Percentiles rank a stretch among this genome's conserved stretches.
Evolutionary conservation across 2,329 filamentous ascomycete species (phyloP).

Genomic region (Coniochaeta hoffmannii): DNA sequence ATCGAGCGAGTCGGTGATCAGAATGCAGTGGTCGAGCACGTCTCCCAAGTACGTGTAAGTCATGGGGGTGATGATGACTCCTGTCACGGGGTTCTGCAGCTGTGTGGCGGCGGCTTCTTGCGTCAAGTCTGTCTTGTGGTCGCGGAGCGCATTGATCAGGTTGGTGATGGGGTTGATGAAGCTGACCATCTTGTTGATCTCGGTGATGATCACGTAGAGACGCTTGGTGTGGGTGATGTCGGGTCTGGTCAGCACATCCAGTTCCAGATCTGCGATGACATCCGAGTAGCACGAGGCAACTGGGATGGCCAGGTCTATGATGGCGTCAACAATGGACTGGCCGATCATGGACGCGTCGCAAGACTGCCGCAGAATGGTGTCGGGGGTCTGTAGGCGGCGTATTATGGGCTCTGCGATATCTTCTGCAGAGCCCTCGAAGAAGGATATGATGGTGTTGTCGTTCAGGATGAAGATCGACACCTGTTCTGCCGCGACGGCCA

Average conservation of each 20-base stretch:
- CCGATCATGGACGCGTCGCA: conserved; percentile 85
- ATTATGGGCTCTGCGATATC: conserved; percentile 84
- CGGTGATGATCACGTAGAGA: conserved; percentile 73
- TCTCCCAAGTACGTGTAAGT: conserved; percentile 86
- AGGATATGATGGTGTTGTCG: conserved; percentile 91
- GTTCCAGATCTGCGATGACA: conserved; percentile 78
- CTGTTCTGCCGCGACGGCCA: conserved; percentile 83
- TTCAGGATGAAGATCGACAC: conserved; percentile 82
- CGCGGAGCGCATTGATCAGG: conserved; percentile 80
- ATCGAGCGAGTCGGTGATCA: conserved; percentile 73
- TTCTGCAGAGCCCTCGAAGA: conserved; percentile 84
- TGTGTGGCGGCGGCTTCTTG: conserved; percentile 35
- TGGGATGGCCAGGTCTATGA: conserved; percentile 85
- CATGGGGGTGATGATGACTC: conserved; percentile 73
- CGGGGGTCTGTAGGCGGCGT: conserved; percentile 62
- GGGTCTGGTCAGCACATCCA: conserved; percentile 81
- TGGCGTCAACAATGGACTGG: conserved; percentile 87
- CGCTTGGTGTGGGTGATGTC: conserved; percentile 71
- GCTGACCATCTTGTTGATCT: conserved; percentile 77
- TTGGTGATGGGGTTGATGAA: conserved; percentile 80
- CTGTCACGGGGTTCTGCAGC: conserved; percentile 42
- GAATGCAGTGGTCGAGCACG: conserved; percentile 81
- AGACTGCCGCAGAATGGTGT: conserved; percentile 78
- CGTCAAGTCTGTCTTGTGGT: conserved; percentile 61
- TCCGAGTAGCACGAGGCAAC: conserved; percentile 82